These are phyloP conservation scores for Colletotrichum sp. DNA, from an alignment of 2,329 filamentous ascomycete species.

Conservation along the genomic window DNA sequence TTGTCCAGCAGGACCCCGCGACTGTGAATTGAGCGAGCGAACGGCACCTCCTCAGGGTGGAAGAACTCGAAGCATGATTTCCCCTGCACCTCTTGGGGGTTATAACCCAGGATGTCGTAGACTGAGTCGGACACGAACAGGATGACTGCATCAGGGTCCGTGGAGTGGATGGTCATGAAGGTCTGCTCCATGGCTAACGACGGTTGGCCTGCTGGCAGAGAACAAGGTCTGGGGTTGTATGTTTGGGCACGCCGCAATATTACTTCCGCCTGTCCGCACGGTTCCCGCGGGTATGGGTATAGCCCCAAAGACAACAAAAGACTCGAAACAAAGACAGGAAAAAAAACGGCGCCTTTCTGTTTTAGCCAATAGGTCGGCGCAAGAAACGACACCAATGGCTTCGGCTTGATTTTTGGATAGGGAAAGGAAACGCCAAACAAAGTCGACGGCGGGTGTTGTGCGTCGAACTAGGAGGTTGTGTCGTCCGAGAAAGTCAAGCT, in stretches of 20 bases:
- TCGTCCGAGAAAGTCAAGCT: not conserved
- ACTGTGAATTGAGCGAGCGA: slow-evolving; percentile 74
- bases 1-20: slow-evolving; percentile 81
- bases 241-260: not conserved
- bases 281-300: not conserved
- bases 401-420: not conserved
- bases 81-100: slow-evolving; percentile 76
- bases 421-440: not conserved
- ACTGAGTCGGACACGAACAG: slow-evolving; percentile 86
- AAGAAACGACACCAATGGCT: not conserved
- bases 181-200: slow-evolving; percentile 73
- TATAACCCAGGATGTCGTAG: slow-evolving; percentile 81
- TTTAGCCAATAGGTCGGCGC: not conserved
- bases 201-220: not conserved
- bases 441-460: not conserved
- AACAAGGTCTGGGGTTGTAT: slow-evolving; percentile 1
- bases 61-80: slow-evolving; percentile 87
- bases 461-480: not conserved
- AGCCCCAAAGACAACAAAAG: not conserved
- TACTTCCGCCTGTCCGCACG: not conserved
- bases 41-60: slow-evolving; percentile 79
- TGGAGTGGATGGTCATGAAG: slow-evolving; percentile 82
- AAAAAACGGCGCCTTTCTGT: not conserved
- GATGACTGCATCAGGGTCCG: slow-evolving; percentile 82
- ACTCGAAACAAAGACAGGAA: not conserved